Percentiles rank a stretch among this genome's conserved stretches.
Conservation (phyloP, 2,329 filamentous ascomycete species). For the Aschersonia sp. region DNA sequence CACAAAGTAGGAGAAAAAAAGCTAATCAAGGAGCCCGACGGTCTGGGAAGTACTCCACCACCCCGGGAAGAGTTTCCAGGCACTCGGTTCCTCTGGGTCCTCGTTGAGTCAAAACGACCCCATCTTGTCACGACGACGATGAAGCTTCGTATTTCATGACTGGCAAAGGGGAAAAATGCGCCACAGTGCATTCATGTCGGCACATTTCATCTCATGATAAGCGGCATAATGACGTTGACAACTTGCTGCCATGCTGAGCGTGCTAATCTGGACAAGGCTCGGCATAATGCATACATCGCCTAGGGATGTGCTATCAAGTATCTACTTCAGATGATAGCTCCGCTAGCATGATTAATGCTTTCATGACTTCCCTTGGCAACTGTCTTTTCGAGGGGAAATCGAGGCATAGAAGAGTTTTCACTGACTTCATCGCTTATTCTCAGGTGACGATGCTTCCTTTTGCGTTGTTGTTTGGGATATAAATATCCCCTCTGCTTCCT, state of each 20-base stretch:
- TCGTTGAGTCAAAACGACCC: background rate
- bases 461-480: background rate
- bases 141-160: background rate
- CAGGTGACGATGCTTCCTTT: background rate
- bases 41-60: background rate
- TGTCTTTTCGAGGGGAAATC: background rate
- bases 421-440: background rate
- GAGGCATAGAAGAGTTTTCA: background rate
- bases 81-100: background rate
- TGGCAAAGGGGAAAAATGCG: background rate
- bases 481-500: background rate
- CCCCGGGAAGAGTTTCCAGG: too few relatives aligned
- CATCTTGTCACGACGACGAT: background rate
- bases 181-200: background rate
- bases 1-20: background rate
- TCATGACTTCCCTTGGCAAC: background rate
- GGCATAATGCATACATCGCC: background rate
- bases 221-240: background rate
- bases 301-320: background rate
- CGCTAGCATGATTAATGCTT: background rate
- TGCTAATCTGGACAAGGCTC: background rate
- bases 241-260: background rate
- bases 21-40: background rate
- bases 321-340: background rate
- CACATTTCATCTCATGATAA: background rate